Evolutionary conservation across 176 grass and related monocot species (phyloP).

Genomic region (Musa beccarii): DNA sequence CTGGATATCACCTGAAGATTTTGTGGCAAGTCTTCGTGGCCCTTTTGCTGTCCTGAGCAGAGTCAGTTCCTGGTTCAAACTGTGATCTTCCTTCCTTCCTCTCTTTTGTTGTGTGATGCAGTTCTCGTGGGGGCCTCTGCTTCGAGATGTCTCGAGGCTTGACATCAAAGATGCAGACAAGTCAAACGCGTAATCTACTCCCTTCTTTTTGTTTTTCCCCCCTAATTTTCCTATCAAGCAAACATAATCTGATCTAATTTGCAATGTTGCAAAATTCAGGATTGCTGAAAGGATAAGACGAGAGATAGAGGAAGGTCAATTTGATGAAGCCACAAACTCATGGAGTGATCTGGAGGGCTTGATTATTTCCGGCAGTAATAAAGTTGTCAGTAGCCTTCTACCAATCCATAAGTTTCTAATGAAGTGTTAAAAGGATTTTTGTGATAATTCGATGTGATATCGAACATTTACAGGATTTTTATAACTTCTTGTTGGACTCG

Average conservation of each 20-base stretch:
- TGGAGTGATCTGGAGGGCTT: slow-evolving; percentile 33
- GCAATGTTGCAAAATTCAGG: slow-evolving; percentile 17
- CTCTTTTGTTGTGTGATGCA: slow-evolving; percentile 14
- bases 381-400: slow-evolving; percentile 34
- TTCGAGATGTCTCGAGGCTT: slow-evolving; percentile 55
- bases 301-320: slow-evolving; percentile 35
- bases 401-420: background rate
- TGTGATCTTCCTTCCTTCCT: background rate
- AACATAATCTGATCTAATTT: background rate
- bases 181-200: slow-evolving; percentile 34
- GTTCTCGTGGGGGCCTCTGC: slow-evolving; percentile 50
- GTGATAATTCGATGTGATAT: background rate
- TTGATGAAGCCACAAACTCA: slow-evolving; percentile 6
- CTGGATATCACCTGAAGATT: slow-evolving; percentile 83
- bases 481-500: slow-evolving; percentile 76
- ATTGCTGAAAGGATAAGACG: slow-evolving; percentile 41
- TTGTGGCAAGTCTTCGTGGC: slow-evolving; percentile 28
- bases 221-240: background rate
- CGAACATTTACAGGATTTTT: slow-evolving; percentile 46
- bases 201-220: background rate
- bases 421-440: background rate
- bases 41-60: background rate
- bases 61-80: background rate
- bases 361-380: slow-evolving; percentile 40
- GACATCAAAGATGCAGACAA: slow-evolving; percentile 40